Conservation (phyloP, 495 filamentous ascomycete species). For the Collariella sp. region DNA sequence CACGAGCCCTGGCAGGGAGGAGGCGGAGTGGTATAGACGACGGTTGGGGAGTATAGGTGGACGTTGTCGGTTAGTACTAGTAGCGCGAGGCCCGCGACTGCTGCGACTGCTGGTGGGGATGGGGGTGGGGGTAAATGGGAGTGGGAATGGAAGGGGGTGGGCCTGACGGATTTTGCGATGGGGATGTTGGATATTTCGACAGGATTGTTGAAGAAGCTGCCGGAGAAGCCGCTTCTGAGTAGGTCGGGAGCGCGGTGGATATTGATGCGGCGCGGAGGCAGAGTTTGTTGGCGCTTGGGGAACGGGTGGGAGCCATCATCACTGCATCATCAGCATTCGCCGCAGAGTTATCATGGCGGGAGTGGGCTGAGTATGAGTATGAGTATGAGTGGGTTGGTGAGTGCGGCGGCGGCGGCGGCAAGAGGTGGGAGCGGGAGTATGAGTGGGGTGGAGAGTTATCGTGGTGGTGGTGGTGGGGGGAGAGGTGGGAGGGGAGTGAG, state of each 20-base stretch:
- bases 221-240: constrained; percentile 47
- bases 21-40: constrained; percentile 90
- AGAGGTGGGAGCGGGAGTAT: background rate
- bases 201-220: constrained; percentile 46
- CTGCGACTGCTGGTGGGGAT: too few relatives aligned
- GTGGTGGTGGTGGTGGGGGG: constrained; percentile 8
- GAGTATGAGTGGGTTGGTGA: constrained; percentile 9
- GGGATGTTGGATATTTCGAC: constrained; percentile 60
- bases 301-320: background rate
- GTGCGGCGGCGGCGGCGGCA: background rate
- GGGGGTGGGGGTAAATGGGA: too few relatives aligned
- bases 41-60: constrained; percentile 89
- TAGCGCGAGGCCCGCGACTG: constrained; percentile 68
- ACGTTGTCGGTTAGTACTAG: constrained; percentile 79
- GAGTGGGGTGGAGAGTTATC: constrained; percentile 17
- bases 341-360: too few relatives aligned
- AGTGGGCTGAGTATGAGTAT: constrained; percentile 5
- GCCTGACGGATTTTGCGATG: constrained; percentile 68
- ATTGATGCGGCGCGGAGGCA: constrained; percentile 35
- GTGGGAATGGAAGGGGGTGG: constrained; percentile 48
- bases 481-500: constrained; percentile 30
- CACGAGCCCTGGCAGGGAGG: constrained; percentile 75
- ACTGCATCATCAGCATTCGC: too few relatives aligned
- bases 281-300: constrained; percentile 28
- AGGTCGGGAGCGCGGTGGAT: constrained; percentile 35